Evolutionary conservation across 768 basidiomycete genomes (phyloP), one percentile per base, ranked within the genome.

Genomic region (Exidia glandulosa): DNA sequence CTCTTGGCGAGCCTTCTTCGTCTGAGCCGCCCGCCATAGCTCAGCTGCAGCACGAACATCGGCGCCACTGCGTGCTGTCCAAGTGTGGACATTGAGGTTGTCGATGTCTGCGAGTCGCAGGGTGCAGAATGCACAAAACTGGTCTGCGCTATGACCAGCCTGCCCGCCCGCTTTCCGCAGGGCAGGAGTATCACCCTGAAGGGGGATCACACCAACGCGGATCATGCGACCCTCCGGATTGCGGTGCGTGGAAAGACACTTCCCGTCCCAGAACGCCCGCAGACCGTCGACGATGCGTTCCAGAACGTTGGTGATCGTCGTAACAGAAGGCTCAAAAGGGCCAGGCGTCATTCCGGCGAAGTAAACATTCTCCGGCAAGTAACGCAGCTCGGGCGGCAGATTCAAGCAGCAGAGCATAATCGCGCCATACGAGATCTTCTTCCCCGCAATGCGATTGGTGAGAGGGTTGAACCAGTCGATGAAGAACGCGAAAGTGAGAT

Each of bases 301-400:
- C 2, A 80, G 64, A 29, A 75, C 63, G 45, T 76, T 73, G 45
- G 79, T 77, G 9, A 77, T 63, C 32, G 72, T 61, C 0, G 67
- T 47, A 0, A 70, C 56, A 1, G 64, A 66, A 1, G 77, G 76
- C 50, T 74, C 70, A 0, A 67, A 61, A 0, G 76, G 77, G 0
- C 77, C 75, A 3, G 76, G 75, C 25, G 77, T 74, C 57, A 79
- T 63, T 0, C 71, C 75, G 1, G 69, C 75, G 0, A 79, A 66
- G 60, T 68, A 78, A 64, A 79, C 71, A 59, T 79, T 78, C 61
- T 77, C 70, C 0, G 64, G 63, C 9, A 70, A 68, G 60, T 74
- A 77, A 2, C 68, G 63, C 1, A 73, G 59, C 14, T 73, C 63
- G 0, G 67, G 67, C 0, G 75, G 75, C 0, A 77, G 66, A 61